These are phyloP conservation scores for Alternaria dauci DNA, from an alignment of 2,329 filamentous ascomycete species.

Conservation along the genomic window DNA sequence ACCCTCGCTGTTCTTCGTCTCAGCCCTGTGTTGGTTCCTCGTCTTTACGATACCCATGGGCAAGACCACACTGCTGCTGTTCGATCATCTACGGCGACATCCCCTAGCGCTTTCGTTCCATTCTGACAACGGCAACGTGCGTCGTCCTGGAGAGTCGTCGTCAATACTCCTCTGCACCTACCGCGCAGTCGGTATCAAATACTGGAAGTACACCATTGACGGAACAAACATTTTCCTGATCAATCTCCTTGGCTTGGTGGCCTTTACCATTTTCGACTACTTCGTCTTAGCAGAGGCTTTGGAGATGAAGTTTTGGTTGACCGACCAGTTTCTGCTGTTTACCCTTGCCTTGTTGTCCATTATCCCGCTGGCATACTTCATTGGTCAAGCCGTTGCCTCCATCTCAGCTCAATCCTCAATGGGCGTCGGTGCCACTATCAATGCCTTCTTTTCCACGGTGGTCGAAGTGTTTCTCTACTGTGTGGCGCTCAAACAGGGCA, in stretches of 20 bases:
- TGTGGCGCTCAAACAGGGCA: conserved; percentile 89
- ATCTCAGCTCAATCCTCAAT: conserved; percentile 99
- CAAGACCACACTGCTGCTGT: conserved; percentile 87
- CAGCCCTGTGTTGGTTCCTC: conserved; percentile 90
- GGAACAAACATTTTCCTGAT: conserved; percentile 99
- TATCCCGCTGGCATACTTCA: conserved; percentile 97
- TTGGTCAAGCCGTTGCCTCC: conserved; percentile 96
- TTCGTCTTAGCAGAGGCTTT: conserved; percentile 75
- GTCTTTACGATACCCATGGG: conserved; percentile 99
- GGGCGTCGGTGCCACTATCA: conserved; percentile 95
- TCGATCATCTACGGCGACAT: conserved; percentile 90
- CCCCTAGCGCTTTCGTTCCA: conserved; percentile 93
- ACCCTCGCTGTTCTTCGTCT: conserved; percentile 84
- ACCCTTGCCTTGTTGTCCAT: conserved; percentile 85
- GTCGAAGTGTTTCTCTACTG: conserved; percentile 99
- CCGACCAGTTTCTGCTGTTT: conserved; percentile 86
- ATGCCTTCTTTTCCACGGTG: conserved; percentile 96
- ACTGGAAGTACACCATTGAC: conserved; percentile 99
- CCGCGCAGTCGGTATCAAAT: conserved; percentile 89
- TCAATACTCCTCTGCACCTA: conserved; percentile 97
- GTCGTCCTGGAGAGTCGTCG: conserved; percentile 74
- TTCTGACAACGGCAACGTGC: conserved; percentile 78
- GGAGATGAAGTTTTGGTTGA: conserved; percentile 75
- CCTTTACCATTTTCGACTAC: conserved; percentile 95
- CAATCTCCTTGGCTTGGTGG: conserved; percentile 92